Percentiles rank a stretch among this genome's conserved stretches.
These are phyloP conservation scores for Moricandia moricandioides DNA, from an alignment of 345 rosid genomes.

Conservation along the genomic window DNA sequence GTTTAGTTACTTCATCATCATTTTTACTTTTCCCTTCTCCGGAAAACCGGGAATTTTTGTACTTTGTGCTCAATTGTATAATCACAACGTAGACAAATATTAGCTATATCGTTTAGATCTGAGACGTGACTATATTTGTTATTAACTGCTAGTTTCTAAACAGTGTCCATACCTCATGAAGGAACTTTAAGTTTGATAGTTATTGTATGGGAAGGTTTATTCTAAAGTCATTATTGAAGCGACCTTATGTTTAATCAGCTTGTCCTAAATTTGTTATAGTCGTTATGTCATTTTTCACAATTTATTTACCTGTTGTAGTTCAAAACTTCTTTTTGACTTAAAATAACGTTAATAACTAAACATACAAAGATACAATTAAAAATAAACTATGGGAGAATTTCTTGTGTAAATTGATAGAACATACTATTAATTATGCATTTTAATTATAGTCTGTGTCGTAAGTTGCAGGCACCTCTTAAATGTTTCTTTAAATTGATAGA, in stretches of 20 bases:
- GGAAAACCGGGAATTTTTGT: background rate
- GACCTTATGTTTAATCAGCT: background rate
- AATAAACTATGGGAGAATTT: background rate
- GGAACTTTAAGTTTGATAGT: background rate
- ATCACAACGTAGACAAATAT: background rate
- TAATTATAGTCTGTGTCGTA: background rate
- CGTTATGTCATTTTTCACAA: background rate
- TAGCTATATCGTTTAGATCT: background rate
- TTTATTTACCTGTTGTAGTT: background rate
- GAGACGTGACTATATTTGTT: background rate
- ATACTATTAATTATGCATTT: background rate
- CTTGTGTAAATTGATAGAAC: background rate
- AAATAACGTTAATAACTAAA: background rate
- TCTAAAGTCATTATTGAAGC: background rate
- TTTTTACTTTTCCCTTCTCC: constrained; percentile 1
- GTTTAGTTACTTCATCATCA: background rate
- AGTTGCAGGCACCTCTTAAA: no score
- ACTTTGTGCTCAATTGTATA: background rate
- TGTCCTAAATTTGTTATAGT: background rate
- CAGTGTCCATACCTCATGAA: background rate
- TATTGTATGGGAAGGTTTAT: background rate
- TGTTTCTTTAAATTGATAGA: no score
- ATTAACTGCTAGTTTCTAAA: background rate
- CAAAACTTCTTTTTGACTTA: background rate
- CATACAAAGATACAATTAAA: background rate